Base-by-base conservation (phyloP, 176 grass and related monocot genomes). In the Triticum urartu region DNA sequence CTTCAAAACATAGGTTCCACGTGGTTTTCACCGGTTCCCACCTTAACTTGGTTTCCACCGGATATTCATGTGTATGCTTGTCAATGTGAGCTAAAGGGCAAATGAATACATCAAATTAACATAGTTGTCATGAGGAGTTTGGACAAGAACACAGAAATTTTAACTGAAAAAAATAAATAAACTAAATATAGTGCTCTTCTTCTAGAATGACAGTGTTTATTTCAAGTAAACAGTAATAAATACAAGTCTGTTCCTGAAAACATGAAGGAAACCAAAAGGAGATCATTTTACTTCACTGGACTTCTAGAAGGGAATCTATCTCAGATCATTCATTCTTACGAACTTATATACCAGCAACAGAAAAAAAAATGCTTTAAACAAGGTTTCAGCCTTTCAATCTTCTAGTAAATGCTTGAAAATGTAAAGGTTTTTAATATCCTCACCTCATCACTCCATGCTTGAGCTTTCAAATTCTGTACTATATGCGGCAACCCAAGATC, bases 401-500 rank as follows among this genome's bases (percentile, higher is more conserved):
- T 22, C 47, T 11, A 59, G 17, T 2, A 36, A 84, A 84, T 50
- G 56, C 32, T 61, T n/a, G 67, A 84, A 75, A 66, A 69, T 50
- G 11, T 67, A 50, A 80, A 80, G 39, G n/a, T 68, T 76, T 6
- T 21, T n/a, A 85, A 65, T 18, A 79, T 64, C 45, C 68, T 87
- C 83, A 96, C 97, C 97, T 99, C 97, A 90, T 99, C 97, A 81
- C 85, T 93, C 97, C 97, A 99, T 86, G 94, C 94, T 80, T 99
- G 97, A 85, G 90, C 92, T 93, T 99, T 99, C 80, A 99, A 87
- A 83, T 86, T 96, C 64, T 99, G 97, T 39, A 96, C 90, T 85
- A 94, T 91, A 73, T 96, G 94, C 0, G 92, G 94, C 87, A 99
- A 90, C 64, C 97, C 92, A 75, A 99, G 92, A 88, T 99, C 94